phyloP scores from a whole-genome alignment of 2,329 filamentous ascomycete genomes.

The Exophiala xenobiotica region DNA sequence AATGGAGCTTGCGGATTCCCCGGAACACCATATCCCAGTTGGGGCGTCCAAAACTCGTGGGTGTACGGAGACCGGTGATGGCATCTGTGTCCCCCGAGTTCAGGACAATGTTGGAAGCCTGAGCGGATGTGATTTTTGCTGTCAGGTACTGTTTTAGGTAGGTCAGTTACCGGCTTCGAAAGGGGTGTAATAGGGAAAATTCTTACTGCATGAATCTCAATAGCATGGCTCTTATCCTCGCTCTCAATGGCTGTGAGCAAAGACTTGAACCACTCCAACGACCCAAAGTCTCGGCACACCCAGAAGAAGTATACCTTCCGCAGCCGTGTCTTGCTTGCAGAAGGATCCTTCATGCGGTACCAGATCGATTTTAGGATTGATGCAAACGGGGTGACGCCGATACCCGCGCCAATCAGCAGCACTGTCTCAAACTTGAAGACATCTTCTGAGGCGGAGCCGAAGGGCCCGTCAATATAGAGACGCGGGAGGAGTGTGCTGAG shows the following conservation, averaged over 20 bases:
- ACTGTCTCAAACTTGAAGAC: slow-evolving; percentile 65
- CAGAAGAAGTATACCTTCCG: slow-evolving; percentile 92
- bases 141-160: slow-evolving; percentile 64
- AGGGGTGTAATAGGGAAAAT: background rate
- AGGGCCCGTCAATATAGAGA: slow-evolving; percentile 80
- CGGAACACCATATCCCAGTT: slow-evolving; percentile 92
- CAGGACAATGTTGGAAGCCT: slow-evolving; percentile 90
- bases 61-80: slow-evolving; percentile 77
- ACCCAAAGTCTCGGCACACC: slow-evolving; percentile 84
- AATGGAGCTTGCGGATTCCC: slow-evolving; percentile 74
- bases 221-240: slow-evolving; percentile 77
- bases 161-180: background rate
- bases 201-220: slow-evolving; percentile 77
- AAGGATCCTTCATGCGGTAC: slow-evolving; percentile 75
- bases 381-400: slow-evolving; percentile 54
- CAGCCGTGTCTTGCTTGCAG: slow-evolving; percentile 69
- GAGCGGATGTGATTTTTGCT: slow-evolving; percentile 80
- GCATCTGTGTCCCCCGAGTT: slow-evolving; percentile 76
- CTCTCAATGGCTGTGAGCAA: slow-evolving; percentile 80
- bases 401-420: slow-evolving; percentile 51
- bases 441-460: slow-evolving; percentile 81
- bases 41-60: slow-evolving; percentile 80
- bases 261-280: slow-evolving; percentile 86
- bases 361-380: slow-evolving; percentile 75
- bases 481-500: slow-evolving; percentile 70